Percentiles rank a stretch among this genome's conserved stretches.
These are phyloP conservation scores for Graphilbum sp. DNA, from an alignment of 2,329 filamentous ascomycete species.

Conservation along the genomic window DNA sequence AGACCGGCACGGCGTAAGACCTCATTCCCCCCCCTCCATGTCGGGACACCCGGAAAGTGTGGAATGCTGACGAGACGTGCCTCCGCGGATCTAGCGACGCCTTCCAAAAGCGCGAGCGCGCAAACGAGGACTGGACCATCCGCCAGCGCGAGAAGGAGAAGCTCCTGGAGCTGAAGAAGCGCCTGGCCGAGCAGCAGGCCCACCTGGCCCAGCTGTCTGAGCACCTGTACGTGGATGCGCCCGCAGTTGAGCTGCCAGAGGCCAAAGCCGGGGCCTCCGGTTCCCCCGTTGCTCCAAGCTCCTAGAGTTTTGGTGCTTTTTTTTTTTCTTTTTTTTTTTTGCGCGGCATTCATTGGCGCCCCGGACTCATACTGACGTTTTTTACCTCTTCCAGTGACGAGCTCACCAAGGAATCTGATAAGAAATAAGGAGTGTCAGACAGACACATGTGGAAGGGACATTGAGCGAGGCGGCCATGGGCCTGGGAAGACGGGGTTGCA, in stretches of 20 bases:
- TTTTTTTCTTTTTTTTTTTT: not conserved
- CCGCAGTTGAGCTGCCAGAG: not conserved
- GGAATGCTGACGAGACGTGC: no score
- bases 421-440: constrained; percentile 37
- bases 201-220: constrained; percentile 74
- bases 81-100: no score
- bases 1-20: constrained; percentile 35
- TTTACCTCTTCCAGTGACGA: constrained; percentile 42
- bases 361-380: constrained; percentile 1
- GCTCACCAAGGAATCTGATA: constrained; percentile 55
- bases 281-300: no score
- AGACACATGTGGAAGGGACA: not conserved
- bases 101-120: constrained; percentile 84
- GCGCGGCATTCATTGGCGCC: no score
- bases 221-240: constrained; percentile 54
- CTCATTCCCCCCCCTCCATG: not conserved
- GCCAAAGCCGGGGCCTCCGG: no score
- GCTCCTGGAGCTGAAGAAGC: constrained; percentile 59
- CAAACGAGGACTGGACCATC: constrained; percentile 73
- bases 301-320: no score
- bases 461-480: not conserved
- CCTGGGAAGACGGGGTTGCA: no score
- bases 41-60: no score
- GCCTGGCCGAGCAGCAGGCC: constrained; percentile 59
- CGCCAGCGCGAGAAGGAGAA: constrained; percentile 80